Conservation (phyloP, 2,329 filamentous ascomycete species). For the Colletotrichum sublineola region DNA sequence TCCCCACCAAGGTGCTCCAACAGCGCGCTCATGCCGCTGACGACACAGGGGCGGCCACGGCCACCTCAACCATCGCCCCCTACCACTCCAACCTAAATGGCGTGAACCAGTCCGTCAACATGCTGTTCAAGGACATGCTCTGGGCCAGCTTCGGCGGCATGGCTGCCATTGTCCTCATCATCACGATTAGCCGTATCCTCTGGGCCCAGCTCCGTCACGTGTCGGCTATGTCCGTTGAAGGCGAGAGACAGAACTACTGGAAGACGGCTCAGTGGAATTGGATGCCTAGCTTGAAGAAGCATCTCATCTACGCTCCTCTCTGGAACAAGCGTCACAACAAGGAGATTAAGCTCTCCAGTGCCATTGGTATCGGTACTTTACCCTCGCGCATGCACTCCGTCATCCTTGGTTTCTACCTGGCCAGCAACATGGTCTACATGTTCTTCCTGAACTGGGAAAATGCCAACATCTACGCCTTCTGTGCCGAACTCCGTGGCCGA, state of each 20-base stretch:
- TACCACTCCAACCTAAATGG: constrained; percentile 70
- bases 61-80: constrained; percentile 64
- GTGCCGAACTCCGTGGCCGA: constrained; percentile 87
- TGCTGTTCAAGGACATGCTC: constrained; percentile 67
- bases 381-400: constrained; percentile 74
- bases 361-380: constrained; percentile 72
- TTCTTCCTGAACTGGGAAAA: constrained; percentile 71
- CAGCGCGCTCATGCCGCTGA: constrained; percentile 45
- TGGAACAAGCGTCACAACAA: constrained; percentile 76
- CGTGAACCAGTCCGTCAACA: constrained; percentile 70
- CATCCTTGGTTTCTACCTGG: constrained; percentile 68
- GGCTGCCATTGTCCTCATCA: constrained; percentile 64
- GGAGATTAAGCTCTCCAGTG: constrained; percentile 73
- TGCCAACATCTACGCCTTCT: constrained; percentile 71
- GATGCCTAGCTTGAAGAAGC: constrained; percentile 73
- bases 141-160: constrained; percentile 73
- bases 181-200: constrained; percentile 67
- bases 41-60: constrained; percentile 45
- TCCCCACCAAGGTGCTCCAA: constrained; percentile 51
- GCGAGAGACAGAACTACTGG: constrained; percentile 71
- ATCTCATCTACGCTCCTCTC: constrained; percentile 74
- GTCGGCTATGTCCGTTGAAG: constrained; percentile 67
- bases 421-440: constrained; percentile 74
- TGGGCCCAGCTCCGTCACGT: constrained; percentile 71
- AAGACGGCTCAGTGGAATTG: constrained; percentile 68